Conservation (phyloP, 768 basidiomycete species). For the Suillus bovinus region DNA sequence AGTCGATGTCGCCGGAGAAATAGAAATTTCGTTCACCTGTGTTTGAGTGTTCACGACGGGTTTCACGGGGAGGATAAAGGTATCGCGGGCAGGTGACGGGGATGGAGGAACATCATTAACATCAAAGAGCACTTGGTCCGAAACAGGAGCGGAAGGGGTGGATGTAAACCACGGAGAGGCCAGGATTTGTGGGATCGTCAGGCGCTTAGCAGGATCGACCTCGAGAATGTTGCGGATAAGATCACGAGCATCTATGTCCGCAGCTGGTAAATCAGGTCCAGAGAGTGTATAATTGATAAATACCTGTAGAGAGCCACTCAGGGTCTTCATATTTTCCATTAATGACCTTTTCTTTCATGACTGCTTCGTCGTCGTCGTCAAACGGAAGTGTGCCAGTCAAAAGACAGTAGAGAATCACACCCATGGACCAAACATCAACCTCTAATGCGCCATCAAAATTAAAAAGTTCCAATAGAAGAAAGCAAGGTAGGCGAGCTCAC, state of each 20-base stretch:
- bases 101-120: slow-evolving; percentile 30
- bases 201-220: slow-evolving; percentile 72
- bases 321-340: slow-evolving; percentile 89
- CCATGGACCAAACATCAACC: slow-evolving; percentile 95
- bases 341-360: slow-evolving; percentile 85
- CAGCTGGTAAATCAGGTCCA: slow-evolving; percentile 31
- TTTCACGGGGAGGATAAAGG: slow-evolving; percentile 30
- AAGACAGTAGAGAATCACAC: slow-evolving; percentile 87
- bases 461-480: slow-evolving; percentile 8
- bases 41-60: slow-evolving; percentile 13
- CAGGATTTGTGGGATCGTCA: slow-evolving; percentile 83
- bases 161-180: slow-evolving; percentile 83
- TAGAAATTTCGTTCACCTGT: slow-evolving; percentile 32
- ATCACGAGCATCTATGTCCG: slow-evolving; percentile 65
- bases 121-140: slow-evolving; percentile 11
- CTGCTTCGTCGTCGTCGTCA: slow-evolving; percentile 82
- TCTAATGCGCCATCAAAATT: slow-evolving; percentile 46
- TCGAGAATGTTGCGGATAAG: slow-evolving; percentile 77
- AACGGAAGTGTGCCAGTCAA: slow-evolving; percentile 89
- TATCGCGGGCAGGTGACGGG: slow-evolving; percentile 32
- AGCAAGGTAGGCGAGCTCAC: slow-evolving; percentile 40
- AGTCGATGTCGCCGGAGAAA: slow-evolving; percentile 47
- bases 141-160: slow-evolving; percentile 14
- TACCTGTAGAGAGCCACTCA: slow-evolving; percentile 87
- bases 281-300: slow-evolving; percentile 15